Evolutionary conservation across 257 asterid species (phyloP).

Genomic region (Leonotis leonurus): DNA sequence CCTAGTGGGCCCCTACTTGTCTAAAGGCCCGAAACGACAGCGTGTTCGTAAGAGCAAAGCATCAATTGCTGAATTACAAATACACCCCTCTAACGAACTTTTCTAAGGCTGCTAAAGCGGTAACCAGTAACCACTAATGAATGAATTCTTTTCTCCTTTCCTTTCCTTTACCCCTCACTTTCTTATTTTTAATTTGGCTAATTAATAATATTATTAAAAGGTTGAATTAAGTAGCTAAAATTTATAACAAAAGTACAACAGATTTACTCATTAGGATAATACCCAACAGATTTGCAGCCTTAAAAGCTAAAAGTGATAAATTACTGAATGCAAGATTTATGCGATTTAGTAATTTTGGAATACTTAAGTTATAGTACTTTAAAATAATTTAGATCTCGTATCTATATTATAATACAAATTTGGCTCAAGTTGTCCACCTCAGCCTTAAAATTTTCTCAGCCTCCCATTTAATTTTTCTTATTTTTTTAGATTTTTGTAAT

Average conservation of each 20-base stretch:
- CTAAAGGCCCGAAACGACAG: too few relatives aligned
- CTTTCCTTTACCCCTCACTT: background rate
- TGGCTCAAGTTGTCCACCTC: too few relatives aligned
- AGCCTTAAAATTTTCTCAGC: too few relatives aligned
- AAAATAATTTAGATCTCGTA: too few relatives aligned
- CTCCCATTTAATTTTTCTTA: too few relatives aligned
- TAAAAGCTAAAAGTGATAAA: background rate
- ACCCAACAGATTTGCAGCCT: slow-evolving; percentile 5
- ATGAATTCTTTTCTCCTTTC: too few relatives aligned
- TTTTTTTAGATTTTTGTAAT: too few relatives aligned
- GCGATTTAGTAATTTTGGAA: too few relatives aligned
- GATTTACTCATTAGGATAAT: slow-evolving; percentile 14
- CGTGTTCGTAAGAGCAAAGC: slow-evolving; percentile 17
- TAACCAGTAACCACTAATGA: too few relatives aligned
- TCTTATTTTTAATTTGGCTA: background rate
- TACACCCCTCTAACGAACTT: slow-evolving; percentile 21
- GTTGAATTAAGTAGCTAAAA: background rate
- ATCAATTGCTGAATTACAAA: background rate
- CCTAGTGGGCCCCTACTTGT: slow-evolving; percentile 15
- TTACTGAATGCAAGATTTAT: background rate
- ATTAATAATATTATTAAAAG: background rate
- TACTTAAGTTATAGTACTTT: too few relatives aligned
- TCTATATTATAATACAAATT: too few relatives aligned
- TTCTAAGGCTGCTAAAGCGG: too few relatives aligned
- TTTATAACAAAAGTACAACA: background rate